A percentile compares a stretch with the other conserved stretches of the same genome.
These are phyloP conservation scores for Suillus subaureus DNA, from an alignment of 768 basidiomycete species.

Conservation along the genomic window DNA sequence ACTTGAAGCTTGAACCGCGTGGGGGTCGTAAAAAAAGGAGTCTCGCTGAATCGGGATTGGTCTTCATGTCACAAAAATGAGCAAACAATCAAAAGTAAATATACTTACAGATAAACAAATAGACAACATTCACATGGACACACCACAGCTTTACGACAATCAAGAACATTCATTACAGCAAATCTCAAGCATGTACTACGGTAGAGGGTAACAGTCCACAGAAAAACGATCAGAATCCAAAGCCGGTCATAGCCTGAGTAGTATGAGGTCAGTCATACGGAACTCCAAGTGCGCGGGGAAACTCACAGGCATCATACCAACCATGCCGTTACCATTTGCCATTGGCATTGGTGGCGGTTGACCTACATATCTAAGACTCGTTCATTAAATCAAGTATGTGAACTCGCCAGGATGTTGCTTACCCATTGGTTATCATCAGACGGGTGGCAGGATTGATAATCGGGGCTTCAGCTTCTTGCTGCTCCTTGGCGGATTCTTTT, in stretches of 20 bases:
- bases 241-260: slow-evolving; percentile 65
- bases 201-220: slow-evolving; percentile 20
- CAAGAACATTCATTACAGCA: slow-evolving; percentile 27
- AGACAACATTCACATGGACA: not conserved
- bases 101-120: not conserved
- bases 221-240: slow-evolving; percentile 42
- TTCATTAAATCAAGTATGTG: slow-evolving; percentile 10
- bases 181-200: slow-evolving; percentile 26
- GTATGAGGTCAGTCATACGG: slow-evolving; percentile 12
- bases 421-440: slow-evolving; percentile 71
- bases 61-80: not conserved
- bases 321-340: slow-evolving; percentile 55
- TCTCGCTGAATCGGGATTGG: not conserved
- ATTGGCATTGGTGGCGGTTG: slow-evolving; percentile 62
- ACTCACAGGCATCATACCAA: slow-evolving; percentile 64
- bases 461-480: slow-evolving; percentile 81
- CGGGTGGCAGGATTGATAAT: slow-evolving; percentile 83
- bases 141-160: not conserved
- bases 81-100: not conserved
- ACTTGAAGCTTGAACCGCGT: not conserved
- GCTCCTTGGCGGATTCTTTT: slow-evolving; percentile 87
- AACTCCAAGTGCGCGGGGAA: not conserved
- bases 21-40: slow-evolving; percentile 4
- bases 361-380: slow-evolving; percentile 50
- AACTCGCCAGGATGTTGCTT: slow-evolving; percentile 14